These are phyloP conservation scores for Paraphaeosphaeria sporulosa DNA, from an alignment of 2,329 filamentous ascomycete species.

Conservation along the genomic window DNA sequence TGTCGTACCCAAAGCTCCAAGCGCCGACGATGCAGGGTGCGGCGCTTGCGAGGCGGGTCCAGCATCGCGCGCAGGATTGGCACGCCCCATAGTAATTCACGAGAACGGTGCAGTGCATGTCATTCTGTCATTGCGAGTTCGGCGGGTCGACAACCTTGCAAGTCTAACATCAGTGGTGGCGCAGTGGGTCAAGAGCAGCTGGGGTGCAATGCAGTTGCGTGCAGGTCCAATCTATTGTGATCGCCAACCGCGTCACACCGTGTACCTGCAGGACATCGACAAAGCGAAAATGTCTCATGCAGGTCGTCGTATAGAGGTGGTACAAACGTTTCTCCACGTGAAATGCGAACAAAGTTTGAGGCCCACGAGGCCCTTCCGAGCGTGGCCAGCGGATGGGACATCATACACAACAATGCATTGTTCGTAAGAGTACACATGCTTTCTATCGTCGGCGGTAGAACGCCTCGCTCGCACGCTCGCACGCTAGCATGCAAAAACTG, in stretches of 20 bases:
- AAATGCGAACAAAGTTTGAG: background rate
- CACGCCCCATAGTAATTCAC: conserved; percentile 6
- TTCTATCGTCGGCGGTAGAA: background rate
- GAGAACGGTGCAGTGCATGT: conserved; percentile 2
- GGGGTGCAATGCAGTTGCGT: background rate
- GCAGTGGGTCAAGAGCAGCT: conserved; percentile 3
- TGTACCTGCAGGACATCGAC: background rate
- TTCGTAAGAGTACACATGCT: conserved; percentile 1
- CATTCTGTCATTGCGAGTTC: background rate
- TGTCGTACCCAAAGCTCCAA: conserved; percentile 1
- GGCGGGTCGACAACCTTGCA: background rate
- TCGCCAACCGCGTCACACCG: background rate
- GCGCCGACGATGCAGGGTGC: background rate
- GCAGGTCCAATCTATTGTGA: background rate
- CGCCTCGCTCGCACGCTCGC: conserved; percentile 8
- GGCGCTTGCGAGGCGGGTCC: conserved; percentile 13
- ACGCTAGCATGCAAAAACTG: conserved; percentile 13
- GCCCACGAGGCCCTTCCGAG: conserved; percentile 5
- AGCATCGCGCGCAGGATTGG: conserved; percentile 9
- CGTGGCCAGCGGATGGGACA: background rate
- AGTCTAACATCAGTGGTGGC: conserved; percentile 3
- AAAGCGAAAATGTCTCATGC: background rate
- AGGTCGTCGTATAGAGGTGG: background rate
- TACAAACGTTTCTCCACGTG: background rate
- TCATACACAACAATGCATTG: conserved; percentile 8